phyloP scores from a whole-genome alignment of 345 rosid genomes.

The Stellera chamaejasme region DNA sequence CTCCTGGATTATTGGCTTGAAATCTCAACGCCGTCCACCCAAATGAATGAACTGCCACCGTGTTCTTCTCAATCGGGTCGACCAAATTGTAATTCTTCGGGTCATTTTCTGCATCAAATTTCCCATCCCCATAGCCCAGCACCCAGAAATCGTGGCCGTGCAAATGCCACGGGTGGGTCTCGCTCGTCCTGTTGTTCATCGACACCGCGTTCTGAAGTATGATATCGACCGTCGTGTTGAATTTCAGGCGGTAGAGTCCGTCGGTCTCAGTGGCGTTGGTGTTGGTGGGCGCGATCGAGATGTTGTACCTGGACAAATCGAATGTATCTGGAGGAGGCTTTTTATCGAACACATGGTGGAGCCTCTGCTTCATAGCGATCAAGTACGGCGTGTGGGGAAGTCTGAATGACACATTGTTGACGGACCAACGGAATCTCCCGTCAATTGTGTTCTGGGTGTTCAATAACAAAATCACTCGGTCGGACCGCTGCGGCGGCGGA shows the following conservation, averaged over 20 bases:
- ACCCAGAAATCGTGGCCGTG: slow-evolving; percentile 94
- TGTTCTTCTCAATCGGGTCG: slow-evolving; percentile 69
- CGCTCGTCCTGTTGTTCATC: slow-evolving; percentile 27
- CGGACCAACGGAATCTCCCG: slow-evolving; percentile 38
- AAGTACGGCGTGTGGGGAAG: slow-evolving; percentile 53
- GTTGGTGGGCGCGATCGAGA: slow-evolving; percentile 8
- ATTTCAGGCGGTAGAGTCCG: slow-evolving; percentile 37
- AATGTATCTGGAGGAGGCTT: slow-evolving; percentile 34
- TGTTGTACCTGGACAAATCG: slow-evolving; percentile 8
- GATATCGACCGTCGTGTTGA: slow-evolving; percentile 54
- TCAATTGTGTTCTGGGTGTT: slow-evolving; percentile 49
- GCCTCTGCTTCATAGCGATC: slow-evolving; percentile 42
- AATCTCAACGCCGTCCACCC: slow-evolving; percentile 78
- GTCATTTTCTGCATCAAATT: slow-evolving; percentile 40
- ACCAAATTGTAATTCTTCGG: slow-evolving; percentile 41
- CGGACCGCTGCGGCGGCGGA: slow-evolving; percentile 36
- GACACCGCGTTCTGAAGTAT: slow-evolving; percentile 63
- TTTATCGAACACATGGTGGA: slow-evolving; percentile 30
- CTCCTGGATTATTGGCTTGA: slow-evolving; percentile 56
- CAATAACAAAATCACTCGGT: slow-evolving; percentile 42
- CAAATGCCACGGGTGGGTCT: slow-evolving; percentile 83
- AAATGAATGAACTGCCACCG: slow-evolving; percentile 60
- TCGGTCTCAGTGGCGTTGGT: slow-evolving; percentile 29
- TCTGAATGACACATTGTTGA: slow-evolving; percentile 55
- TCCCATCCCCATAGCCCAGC: slow-evolving; percentile 53